Base-by-base conservation (phyloP, 257 asterid genomes). In the Salvia miltiorrhiza region DNA sequence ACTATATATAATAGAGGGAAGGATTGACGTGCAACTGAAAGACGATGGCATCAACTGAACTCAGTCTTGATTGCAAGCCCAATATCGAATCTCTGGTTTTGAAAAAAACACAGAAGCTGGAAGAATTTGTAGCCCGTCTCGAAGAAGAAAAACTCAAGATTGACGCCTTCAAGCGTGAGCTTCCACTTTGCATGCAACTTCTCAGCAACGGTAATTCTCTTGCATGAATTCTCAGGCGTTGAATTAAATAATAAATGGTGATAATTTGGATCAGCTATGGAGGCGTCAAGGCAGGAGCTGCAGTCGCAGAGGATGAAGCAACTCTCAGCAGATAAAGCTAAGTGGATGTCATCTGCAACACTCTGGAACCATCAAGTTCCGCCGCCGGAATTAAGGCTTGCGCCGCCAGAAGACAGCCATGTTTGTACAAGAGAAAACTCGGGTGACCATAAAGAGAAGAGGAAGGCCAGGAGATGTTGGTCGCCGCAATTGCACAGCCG, bases 391-490 rank as follows among this genome's bases (percentile, higher is more conserved):
- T 70, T 86, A 73, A 87, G 84, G 24, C 89, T 86, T 50, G 76
- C 88, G 24, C 70, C 90, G 1, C 56, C 87, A 66, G 82, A 69
- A 8, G 69, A 71, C 11, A 69, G 53, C 49, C 71, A 74, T 21
- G 58, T 37, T 58, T 64, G 71, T 37, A 57, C 73, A 40, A 74
- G 70, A 61, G 77, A 78, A 0, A 73, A 54, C 20, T 73, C 77
- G 8, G 48, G 4, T 48, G 26, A 53, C 6, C 62, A 47, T n/a
- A 67, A 71, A 7, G 87, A 66, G 39, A 67, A 88, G 39, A 79
- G 96, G 43, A 89, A 89, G 75, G 89, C 91, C 21, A 83, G 96
- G 84, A 83, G 96, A 48, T 84, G 93, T 63, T 89, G 96, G 96
- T 89, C 96, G 1, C 93, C 96, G 3, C 93, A 89, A 28, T 66